These are phyloP conservation scores for Tricholomella constricta DNA, from an alignment of 768 basidiomycete species.

Conservation along the genomic window DNA sequence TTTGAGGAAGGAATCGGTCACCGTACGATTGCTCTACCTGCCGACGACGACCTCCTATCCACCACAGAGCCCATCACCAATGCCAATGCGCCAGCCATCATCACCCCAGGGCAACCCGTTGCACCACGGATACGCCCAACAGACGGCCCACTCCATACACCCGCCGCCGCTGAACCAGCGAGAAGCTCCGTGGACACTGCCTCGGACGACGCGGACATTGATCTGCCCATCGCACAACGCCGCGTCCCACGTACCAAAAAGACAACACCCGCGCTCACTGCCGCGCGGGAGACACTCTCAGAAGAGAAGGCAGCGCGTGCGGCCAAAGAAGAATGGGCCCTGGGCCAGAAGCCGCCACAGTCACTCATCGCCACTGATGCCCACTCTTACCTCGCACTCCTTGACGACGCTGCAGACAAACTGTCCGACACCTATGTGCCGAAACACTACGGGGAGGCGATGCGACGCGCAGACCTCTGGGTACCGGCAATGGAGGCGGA, in stretches of 20 bases:
- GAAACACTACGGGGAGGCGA: conserved; percentile 12
- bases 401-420: background rate
- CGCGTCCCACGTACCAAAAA: no score
- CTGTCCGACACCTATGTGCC: background rate
- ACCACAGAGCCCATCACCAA: background rate
- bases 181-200: no score
- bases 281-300: background rate
- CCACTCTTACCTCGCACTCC: background rate
- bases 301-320: background rate
- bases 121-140: background rate
- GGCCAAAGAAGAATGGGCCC: conserved; percentile 1
- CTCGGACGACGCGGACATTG: no score
- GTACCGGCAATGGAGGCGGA: conserved; percentile 14
- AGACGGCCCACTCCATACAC: background rate
- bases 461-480: conserved; percentile 16
- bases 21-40: background rate
- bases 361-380: background rate
- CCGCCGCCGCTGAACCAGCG: no score
- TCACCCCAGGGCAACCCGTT: background rate
- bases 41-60: background rate
- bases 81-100: background rate
- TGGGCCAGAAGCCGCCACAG: background rate
- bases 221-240: no score
- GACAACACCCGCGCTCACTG: background rate
- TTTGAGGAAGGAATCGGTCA: conserved; percentile 25